Evolutionary conservation across 2,329 filamentous ascomycete genomes (phyloP).

Genomic region (Penicillium glabrum): DNA sequence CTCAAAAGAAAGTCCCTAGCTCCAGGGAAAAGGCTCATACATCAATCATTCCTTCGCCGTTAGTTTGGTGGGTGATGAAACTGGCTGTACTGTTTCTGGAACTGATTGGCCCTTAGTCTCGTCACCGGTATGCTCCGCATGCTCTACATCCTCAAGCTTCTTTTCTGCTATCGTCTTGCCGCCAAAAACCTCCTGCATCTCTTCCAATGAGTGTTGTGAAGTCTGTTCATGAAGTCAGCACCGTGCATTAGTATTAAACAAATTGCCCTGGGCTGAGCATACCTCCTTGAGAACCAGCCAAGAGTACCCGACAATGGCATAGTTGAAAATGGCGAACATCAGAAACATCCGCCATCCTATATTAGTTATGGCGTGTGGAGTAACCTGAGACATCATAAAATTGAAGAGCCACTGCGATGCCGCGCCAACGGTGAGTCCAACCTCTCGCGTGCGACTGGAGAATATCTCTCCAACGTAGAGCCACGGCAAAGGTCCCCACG

Average conservation of each 20-base stretch:
- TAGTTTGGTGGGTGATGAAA: not conserved
- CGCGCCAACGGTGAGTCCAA: constrained; percentile 35
- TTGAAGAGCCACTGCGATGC: constrained; percentile 44
- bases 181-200: constrained; percentile 43
- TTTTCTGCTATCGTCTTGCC: constrained; percentile 12
- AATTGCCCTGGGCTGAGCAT: not conserved
- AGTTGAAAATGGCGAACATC: constrained; percentile 53
- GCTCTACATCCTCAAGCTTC: constrained; percentile 8
- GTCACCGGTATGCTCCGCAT: not conserved
- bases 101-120: not conserved
- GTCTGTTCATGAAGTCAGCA: constrained; percentile 30
- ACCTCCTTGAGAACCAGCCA: constrained; percentile 46
- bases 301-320: constrained; percentile 45
- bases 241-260: too few species aligned
- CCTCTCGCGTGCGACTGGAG: constrained; percentile 36
- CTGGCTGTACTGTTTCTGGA: not conserved
- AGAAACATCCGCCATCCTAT: constrained; percentile 52
- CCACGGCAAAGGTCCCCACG: constrained; percentile 40
- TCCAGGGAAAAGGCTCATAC: not conserved
- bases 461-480: constrained; percentile 40
- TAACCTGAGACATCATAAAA: constrained; percentile 41
- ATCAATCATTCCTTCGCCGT: not conserved
- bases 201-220: constrained; percentile 46
- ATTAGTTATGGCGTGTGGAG: constrained; percentile 45
- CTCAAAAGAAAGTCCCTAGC: not conserved